These are phyloP conservation scores for Neurospora sp. DNA, from an alignment of 495 filamentous ascomycete species.

Conservation along the genomic window DNA sequence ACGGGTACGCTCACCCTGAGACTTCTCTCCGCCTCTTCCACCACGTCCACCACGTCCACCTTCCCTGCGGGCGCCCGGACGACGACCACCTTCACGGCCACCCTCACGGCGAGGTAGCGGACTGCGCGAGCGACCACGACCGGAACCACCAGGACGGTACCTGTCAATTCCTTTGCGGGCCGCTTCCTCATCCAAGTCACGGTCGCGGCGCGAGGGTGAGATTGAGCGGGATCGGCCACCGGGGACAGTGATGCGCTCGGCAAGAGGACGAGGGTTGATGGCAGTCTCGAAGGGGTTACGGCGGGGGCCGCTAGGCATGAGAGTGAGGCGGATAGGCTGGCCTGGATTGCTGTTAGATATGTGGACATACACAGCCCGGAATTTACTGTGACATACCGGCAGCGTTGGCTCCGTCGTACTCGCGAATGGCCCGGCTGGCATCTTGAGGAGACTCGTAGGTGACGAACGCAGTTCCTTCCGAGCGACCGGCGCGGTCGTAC, in stretches of 20 bases:
- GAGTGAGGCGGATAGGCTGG: slow-evolving; percentile 74
- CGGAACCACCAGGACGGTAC: slow-evolving; percentile 7
- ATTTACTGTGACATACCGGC: slow-evolving; percentile 41
- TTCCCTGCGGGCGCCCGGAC: slow-evolving; percentile 40
- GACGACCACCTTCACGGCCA: slow-evolving; percentile 39
- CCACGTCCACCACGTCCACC: slow-evolving; percentile 34
- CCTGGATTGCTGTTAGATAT: slow-evolving; percentile 26
- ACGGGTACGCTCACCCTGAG: slow-evolving; percentile 22
- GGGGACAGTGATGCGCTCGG: slow-evolving; percentile 60
- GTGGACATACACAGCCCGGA: background rate
- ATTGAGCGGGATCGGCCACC: slow-evolving; percentile 38
- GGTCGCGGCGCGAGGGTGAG: slow-evolving; percentile 44
- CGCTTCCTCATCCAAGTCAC: slow-evolving; percentile 15
- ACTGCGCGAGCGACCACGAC: slow-evolving; percentile 5
- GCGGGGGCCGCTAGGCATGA: slow-evolving; percentile 45
- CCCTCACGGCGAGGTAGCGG: slow-evolving; percentile 11
- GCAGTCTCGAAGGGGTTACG: slow-evolving; percentile 50
- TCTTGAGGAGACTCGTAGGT: slow-evolving; percentile 61
- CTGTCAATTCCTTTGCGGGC: slow-evolving; percentile 27
- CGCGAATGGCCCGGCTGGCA: slow-evolving; percentile 61
- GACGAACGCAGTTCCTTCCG: slow-evolving; percentile 75
- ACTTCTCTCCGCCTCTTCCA: slow-evolving; percentile 24
- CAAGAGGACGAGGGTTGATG: slow-evolving; percentile 50
- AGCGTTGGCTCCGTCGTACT: slow-evolving; percentile 87
- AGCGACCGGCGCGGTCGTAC: slow-evolving; percentile 87